Conservation (phyloP, 1,139 yeast species). For the Diutina siamensis region DNA sequence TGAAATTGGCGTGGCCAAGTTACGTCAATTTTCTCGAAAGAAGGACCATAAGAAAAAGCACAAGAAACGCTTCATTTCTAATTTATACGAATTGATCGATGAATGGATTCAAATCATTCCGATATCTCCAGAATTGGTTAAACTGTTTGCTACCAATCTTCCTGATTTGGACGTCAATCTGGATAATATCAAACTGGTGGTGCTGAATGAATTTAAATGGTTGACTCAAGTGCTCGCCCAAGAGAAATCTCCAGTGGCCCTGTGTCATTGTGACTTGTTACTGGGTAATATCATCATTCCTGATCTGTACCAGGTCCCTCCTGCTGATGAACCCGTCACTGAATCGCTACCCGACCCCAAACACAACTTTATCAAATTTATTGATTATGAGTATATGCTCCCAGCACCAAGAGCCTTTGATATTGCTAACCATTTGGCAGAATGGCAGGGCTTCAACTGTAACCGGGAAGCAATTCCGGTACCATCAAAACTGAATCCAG, state of each 20-base stretch:
- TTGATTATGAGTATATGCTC: constrained; percentile 73
- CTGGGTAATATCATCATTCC: constrained; percentile 67
- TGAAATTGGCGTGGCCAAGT: constrained; percentile 37
- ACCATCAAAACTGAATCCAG: constrained; percentile 32
- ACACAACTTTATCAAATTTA: constrained; percentile 46
- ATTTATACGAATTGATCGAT: constrained; percentile 49
- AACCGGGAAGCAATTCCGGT: constrained; percentile 47
- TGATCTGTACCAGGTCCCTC: constrained; percentile 15
- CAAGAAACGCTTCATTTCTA: constrained; percentile 19
- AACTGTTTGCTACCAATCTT: constrained; percentile 27
- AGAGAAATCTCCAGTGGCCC: constrained; percentile 40
- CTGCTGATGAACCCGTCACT: not conserved
- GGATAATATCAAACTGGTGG: constrained; percentile 25
- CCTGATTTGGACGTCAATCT: constrained; percentile 14
- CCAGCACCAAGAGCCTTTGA: constrained; percentile 78
- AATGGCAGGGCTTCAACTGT: constrained; percentile 82
- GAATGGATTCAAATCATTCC: constrained; percentile 59
- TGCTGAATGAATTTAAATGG: constrained; percentile 46
- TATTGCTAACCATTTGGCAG: constrained; percentile 76
- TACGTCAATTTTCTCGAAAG: constrained; percentile 22
- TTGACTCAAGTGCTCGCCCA: constrained; percentile 27
- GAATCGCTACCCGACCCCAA: constrained; percentile 16
- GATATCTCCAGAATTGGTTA: constrained; percentile 27
- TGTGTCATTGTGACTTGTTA: constrained; percentile 62
- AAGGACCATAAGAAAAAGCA: constrained; percentile 15